phyloP scores from a whole-genome alignment of 73 alveolate genomes.

The Paraurostyla sp. region DNA sequence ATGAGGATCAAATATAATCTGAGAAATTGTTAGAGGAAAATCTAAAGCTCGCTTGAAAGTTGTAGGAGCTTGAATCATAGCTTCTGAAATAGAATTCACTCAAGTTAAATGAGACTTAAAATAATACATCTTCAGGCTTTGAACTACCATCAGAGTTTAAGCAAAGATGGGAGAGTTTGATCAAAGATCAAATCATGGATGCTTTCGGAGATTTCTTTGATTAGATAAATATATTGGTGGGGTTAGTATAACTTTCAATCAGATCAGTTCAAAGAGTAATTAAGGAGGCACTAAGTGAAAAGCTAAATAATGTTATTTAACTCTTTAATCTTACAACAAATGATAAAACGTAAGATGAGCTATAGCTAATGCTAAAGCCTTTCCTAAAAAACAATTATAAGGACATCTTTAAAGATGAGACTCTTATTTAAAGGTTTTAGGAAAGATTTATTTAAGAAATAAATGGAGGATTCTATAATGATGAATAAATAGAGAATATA shows the following conservation, averaged over 20 bases:
- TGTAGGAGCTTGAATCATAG: constrained; percentile 14
- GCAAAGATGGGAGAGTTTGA: constrained; percentile 65
- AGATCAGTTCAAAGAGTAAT: neutral
- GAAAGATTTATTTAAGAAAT: neutral
- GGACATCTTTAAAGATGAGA: constrained; percentile 7
- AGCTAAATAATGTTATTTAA: neutral
- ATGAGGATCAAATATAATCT: constrained; percentile 7
- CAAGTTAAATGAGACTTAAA: constrained; percentile 43
- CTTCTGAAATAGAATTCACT: neutral
- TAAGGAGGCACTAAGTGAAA: constrained; percentile 17
- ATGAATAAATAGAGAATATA: neutral
- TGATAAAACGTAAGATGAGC: constrained; percentile 19
- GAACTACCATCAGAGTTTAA: constrained; percentile 79
- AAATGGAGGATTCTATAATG: neutral
- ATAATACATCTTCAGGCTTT: constrained; percentile 78
- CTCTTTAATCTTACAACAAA: constrained; percentile 1
- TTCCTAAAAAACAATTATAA: constrained; percentile 41
- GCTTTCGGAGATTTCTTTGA: constrained; percentile 70
- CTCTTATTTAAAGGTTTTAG: neutral
- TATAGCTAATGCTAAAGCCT: constrained; percentile 24
- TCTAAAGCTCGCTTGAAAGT: neutral
- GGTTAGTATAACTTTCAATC: neutral
- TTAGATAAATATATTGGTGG: neutral
- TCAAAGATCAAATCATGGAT: constrained; percentile 69
- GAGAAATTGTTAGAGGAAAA: constrained; percentile 38